Percentiles rank a stretch among this genome's conserved stretches.
phyloP scores from a whole-genome alignment of 108 stramenopile species.

The Cyclotella distinguenda region DNA sequence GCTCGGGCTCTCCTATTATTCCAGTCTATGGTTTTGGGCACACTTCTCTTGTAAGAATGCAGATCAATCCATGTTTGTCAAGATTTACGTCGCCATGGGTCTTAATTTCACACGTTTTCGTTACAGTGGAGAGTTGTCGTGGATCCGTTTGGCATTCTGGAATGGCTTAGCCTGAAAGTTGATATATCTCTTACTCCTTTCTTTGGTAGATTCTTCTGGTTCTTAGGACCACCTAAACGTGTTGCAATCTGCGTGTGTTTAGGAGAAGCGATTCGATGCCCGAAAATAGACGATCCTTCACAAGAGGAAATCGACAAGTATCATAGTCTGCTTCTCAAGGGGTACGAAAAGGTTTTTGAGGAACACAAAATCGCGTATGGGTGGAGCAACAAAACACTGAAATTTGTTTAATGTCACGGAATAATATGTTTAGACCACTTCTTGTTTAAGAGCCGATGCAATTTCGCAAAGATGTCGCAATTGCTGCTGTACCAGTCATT shows the following conservation, averaged over 20 bases:
- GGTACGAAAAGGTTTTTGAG: slow-evolving; percentile 59
- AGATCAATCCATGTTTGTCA: neutral
- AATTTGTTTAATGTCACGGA: slow-evolving; percentile 32
- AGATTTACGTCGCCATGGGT: neutral
- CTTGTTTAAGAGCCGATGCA: slow-evolving; percentile 24
- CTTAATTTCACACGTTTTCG: neutral
- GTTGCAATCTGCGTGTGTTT: slow-evolving; percentile 51
- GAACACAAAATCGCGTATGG: slow-evolving; percentile 65
- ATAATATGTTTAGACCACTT: slow-evolving; percentile 2
- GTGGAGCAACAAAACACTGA: slow-evolving; percentile 47
- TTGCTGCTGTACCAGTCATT: slow-evolving; percentile 66
- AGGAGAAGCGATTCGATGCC: slow-evolving; percentile 62
- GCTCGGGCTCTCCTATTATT: slow-evolving; percentile 58
- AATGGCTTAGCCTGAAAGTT: slow-evolving; percentile 37
- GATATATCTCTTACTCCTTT: slow-evolving; percentile 54
- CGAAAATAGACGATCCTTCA: slow-evolving; percentile 57
- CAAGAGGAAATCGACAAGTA: slow-evolving; percentile 63
- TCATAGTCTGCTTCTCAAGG: slow-evolving; percentile 54
- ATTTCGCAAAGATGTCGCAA: slow-evolving; percentile 14
- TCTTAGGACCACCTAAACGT: slow-evolving; percentile 61
- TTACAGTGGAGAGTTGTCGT: slow-evolving; percentile 51
- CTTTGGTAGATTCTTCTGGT: slow-evolving; percentile 66
- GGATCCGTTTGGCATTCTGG: slow-evolving; percentile 67
- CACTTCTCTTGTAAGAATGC: slow-evolving; percentile 25
- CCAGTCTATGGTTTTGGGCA: slow-evolving; percentile 76